These are phyloP conservation scores for Fagus crenata DNA, from an alignment of 306 rosid species.

Conservation along the genomic window DNA sequence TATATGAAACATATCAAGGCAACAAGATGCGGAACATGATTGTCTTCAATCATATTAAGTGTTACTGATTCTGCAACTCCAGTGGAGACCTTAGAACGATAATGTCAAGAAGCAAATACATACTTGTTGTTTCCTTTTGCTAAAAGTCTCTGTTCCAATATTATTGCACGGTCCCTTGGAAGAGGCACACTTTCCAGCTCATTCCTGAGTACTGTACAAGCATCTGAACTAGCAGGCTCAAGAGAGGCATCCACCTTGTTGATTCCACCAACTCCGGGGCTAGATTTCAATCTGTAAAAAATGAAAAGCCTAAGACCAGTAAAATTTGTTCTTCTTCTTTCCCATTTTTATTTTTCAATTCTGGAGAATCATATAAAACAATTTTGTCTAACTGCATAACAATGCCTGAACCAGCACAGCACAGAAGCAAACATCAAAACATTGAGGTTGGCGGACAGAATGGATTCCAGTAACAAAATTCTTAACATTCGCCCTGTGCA, in stretches of 20 bases:
- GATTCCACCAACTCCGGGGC: slow-evolving; percentile 58
- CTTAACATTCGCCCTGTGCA: not conserved
- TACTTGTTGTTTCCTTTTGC: slow-evolving; percentile 73
- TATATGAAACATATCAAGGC: slow-evolving; percentile 16
- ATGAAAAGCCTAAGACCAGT: slow-evolving; percentile 18
- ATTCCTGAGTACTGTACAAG: slow-evolving; percentile 41
- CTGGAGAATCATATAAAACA: slow-evolving; percentile 12
- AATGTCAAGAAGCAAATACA: slow-evolving; percentile 24
- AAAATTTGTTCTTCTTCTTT: slow-evolving; percentile 15
- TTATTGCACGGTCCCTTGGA: slow-evolving; percentile 54
- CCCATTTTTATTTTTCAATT: slow-evolving; percentile 16
- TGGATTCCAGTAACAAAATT: not conserved
- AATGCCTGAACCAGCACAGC: slow-evolving; percentile 4
- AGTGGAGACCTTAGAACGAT: slow-evolving; percentile 10
- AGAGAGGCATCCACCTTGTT: slow-evolving; percentile 65
- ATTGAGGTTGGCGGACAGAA: not conserved
- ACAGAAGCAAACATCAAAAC: not conserved
- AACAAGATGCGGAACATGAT: not conserved
- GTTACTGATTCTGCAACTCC: slow-evolving; percentile 1
- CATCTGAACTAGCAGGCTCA: slow-evolving; percentile 55
- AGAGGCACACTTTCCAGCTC: slow-evolving; percentile 55
- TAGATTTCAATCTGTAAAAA: slow-evolving; percentile 59
- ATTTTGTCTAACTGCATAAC: not conserved
- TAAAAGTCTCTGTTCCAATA: slow-evolving; percentile 52
- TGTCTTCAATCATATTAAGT: slow-evolving; percentile 2